phyloP scores from a whole-genome alignment of 208 protist genomes.

The Crithidia thermophila region DNA sequence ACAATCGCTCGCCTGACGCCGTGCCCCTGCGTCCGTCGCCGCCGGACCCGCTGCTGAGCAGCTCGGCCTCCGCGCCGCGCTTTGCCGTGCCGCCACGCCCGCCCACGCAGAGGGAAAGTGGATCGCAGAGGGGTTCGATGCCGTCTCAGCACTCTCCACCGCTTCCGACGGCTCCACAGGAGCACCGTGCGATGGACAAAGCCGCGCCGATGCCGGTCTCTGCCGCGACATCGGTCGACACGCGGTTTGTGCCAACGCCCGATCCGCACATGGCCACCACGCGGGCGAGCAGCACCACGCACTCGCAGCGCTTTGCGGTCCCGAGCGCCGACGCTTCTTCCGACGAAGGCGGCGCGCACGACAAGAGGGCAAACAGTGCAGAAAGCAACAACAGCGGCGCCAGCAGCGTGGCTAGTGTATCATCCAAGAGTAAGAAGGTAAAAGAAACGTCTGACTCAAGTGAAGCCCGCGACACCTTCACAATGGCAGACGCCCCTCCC shows the following conservation, averaged over 20 bases:
- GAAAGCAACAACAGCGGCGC: background rate
- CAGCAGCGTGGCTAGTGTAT: background rate
- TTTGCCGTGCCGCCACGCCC: conserved; percentile 11
- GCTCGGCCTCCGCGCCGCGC: background rate
- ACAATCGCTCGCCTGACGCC: background rate
- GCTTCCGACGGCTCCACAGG: background rate
- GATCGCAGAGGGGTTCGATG: too few species aligned
- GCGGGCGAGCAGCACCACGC: background rate
- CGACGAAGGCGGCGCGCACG: background rate
- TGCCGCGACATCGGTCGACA: background rate
- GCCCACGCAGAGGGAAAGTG: background rate
- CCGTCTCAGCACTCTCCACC: background rate
- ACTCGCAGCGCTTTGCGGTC: conserved; percentile 29
- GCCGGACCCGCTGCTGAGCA: background rate
- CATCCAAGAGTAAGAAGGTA: background rate
- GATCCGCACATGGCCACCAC: background rate
- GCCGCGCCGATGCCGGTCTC: background rate
- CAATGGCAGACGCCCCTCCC: too few species aligned
- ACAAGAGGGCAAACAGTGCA: background rate
- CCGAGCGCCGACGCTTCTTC: background rate
- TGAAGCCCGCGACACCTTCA: background rate
- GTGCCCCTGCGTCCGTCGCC: background rate
- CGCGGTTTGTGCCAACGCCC: background rate
- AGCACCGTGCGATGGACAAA: background rate
- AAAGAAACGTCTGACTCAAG: background rate